Base-by-base conservation (phyloP, 805 yeast species). In the Wickerhamomyces bisporus region DNA sequence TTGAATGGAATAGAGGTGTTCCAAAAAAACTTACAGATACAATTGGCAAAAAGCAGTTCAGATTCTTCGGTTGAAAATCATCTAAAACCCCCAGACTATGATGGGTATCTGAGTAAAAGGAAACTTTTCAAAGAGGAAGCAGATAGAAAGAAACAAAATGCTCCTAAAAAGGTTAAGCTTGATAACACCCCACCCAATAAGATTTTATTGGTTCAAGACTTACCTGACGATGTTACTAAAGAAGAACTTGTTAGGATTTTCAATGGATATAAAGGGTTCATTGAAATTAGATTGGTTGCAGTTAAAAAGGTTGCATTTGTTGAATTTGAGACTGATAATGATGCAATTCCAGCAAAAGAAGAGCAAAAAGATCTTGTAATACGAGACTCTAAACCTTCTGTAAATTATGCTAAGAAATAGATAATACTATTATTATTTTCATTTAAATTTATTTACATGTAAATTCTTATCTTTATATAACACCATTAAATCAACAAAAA, bases 221-320 rank as follows among this genome's bases (percentile, higher is more conserved):
- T 88, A 33, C 80, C 88, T 0, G 52, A 52, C 3, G 68, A 57
- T 13, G 52, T 66, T 3, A 55, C 70, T 2, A 50, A 58, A 12
- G 68, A 63, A 0, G 64, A 62, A 4, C 58, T 88, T 7, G 56
- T 55, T 4, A 60, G 49, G 0, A 45, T 67, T 1, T 88, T 86
- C 53, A 66, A 62, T 3, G 52, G 56, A 4, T 72, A 53, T 43
- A 61, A 66, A 1, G 96, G 95, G 0, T 81, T 82, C 44, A 60
- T 74, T 11, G 85, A 81, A 46, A 65, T 81, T 2, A 74, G 94
- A 37, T 61, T 78, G 26, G 87, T 91, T 20, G 68, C 72, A 3
- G 74, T 79, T 6, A 70, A 86, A 31, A 74, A 74, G 27, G 73
- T 91, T 32, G 94, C 93, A 10, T 83, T 91, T 58, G 71, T 91